Conservation (phyloP, 78 protist species). For the Paratrimastix pyriformis region DNA sequence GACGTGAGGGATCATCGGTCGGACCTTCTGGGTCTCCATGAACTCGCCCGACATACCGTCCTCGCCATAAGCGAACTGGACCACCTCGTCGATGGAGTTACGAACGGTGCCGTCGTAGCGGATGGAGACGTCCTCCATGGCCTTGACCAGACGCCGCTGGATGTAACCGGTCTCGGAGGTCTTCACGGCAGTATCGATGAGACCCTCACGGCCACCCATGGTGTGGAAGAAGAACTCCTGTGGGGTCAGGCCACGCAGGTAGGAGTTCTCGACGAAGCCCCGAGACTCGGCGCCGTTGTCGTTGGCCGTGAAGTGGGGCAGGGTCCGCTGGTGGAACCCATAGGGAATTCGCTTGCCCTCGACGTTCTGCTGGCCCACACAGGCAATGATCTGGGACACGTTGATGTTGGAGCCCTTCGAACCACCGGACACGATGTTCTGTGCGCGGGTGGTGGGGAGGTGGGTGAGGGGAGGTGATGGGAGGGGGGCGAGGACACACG, state of each 20-base stretch:
- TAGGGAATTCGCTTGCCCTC: slow-evolving; percentile 97
- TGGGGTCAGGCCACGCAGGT: slow-evolving; percentile 88
- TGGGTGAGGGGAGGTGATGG: too few species aligned
- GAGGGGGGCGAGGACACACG: too few species aligned
- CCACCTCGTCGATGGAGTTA: slow-evolving; percentile 75
- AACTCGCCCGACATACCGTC: slow-evolving; percentile 75
- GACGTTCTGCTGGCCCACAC: slow-evolving; percentile 99
- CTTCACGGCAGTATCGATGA: slow-evolving; percentile 97
- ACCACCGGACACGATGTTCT: slow-evolving; percentile 90
- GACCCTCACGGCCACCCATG: slow-evolving; percentile 98
- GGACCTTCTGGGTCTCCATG: slow-evolving; percentile 50
- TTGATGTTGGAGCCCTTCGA: slow-evolving; percentile 95
- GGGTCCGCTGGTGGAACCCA: slow-evolving; percentile 85
- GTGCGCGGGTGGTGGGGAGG: slow-evolving; percentile 83
- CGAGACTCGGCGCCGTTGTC: slow-evolving; percentile 80
- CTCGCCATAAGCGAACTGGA: slow-evolving; percentile 81
- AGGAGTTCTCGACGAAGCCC: slow-evolving; percentile 95
- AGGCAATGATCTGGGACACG: slow-evolving; percentile 96
- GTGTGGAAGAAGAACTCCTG: slow-evolving; percentile 98
- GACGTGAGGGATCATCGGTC: too few species aligned
- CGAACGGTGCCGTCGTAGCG: slow-evolving; percentile 91
- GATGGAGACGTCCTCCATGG: slow-evolving; percentile 84
- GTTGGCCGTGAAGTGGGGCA: slow-evolving; percentile 96
- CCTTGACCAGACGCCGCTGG: slow-evolving; percentile 81
- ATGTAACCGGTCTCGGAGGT: slow-evolving; percentile 98